Conservation (phyloP, 306 rosid genomes). For the Glycine tomentella region DNA sequence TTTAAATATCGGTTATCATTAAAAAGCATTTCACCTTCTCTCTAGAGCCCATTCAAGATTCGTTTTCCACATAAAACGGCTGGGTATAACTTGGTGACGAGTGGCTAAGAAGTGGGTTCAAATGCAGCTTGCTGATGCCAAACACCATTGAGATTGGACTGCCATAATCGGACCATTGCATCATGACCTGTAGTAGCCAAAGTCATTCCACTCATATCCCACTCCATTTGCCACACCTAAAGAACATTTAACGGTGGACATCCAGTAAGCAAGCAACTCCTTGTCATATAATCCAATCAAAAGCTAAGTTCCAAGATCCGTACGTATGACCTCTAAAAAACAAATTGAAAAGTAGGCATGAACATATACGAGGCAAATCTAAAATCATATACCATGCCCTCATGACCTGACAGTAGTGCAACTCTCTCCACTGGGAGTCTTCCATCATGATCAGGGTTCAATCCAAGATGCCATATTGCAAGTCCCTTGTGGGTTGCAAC, state of each 20-base stretch:
- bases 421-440: conserved; percentile 80
- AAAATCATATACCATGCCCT: conserved; percentile 67
- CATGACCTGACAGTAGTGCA: conserved; percentile 73
- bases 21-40: too few relatives aligned
- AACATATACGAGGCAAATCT: conserved; percentile 43
- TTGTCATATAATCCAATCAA: not conserved
- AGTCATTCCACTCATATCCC: conserved; percentile 99
- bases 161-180: conserved; percentile 85
- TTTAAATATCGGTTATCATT: too few relatives aligned
- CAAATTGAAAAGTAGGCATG: not conserved
- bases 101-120: conserved; percentile 68
- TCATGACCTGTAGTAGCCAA: conserved; percentile 87
- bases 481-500: conserved; percentile 80
- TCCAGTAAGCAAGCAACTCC: conserved; percentile 3
- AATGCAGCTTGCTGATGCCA: conserved; percentile 93
- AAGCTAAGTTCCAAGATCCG: conserved; percentile 26
- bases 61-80: not conserved
- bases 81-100: conserved; percentile 12
- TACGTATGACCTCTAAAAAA: conserved; percentile 29
- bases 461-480: conserved; percentile 87
- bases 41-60: conserved; percentile 26
- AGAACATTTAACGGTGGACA: conserved; percentile 22
- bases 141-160: conserved; percentile 79
- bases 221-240: conserved; percentile 96
- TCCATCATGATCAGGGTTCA: conserved; percentile 73